Evolutionary conservation across 371 early-diverging fungal species (phyloP).

Genomic region (Synchytrium microbalum): DNA sequence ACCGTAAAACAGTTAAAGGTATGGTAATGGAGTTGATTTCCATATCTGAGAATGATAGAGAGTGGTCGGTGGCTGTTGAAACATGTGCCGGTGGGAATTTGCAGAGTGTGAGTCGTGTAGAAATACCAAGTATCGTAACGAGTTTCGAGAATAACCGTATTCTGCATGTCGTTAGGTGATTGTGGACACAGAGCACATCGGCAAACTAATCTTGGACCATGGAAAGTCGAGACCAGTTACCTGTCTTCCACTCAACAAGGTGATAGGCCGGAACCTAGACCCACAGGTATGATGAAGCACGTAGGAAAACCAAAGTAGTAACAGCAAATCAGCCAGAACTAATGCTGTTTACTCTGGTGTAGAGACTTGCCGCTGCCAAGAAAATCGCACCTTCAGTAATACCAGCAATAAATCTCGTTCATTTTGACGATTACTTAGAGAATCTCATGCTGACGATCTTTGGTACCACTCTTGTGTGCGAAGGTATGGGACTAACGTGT

Average conservation of each 20-base stretch:
- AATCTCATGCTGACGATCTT: slow-evolving; percentile 94
- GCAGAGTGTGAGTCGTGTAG: slow-evolving; percentile 59
- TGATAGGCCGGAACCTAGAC: too few species aligned
- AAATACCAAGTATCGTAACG: background rate
- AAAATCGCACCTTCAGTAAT: slow-evolving; percentile 73
- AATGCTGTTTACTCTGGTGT: background rate
- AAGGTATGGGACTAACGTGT: slow-evolving; percentile 31
- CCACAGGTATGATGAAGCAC: too few species aligned
- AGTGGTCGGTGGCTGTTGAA: slow-evolving; percentile 76
- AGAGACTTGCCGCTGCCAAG: slow-evolving; percentile 62
- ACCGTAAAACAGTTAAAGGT: slow-evolving; percentile 83
- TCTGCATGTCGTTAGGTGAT: slow-evolving; percentile 56
- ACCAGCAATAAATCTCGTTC: slow-evolving; percentile 74
- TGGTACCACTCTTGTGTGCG: slow-evolving; percentile 86
- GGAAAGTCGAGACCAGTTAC: slow-evolving; percentile 83
- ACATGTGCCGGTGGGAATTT: slow-evolving; percentile 89
- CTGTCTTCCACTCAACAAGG: slow-evolving; percentile 96
- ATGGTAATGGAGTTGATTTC: slow-evolving; percentile 81
- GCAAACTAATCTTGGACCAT: slow-evolving; percentile 70
- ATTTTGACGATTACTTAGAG: slow-evolving; percentile 67
- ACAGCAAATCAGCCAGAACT: slow-evolving; percentile 7
- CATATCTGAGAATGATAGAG: slow-evolving; percentile 52
- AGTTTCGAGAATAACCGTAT: background rate
- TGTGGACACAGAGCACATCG: slow-evolving; percentile 85
- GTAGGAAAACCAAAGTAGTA: too few species aligned